Evolutionary conservation across 257 asterid species (phyloP), one percentile per base, ranked within the genome.

Genomic region (Solanum chiquidenum): DNA sequence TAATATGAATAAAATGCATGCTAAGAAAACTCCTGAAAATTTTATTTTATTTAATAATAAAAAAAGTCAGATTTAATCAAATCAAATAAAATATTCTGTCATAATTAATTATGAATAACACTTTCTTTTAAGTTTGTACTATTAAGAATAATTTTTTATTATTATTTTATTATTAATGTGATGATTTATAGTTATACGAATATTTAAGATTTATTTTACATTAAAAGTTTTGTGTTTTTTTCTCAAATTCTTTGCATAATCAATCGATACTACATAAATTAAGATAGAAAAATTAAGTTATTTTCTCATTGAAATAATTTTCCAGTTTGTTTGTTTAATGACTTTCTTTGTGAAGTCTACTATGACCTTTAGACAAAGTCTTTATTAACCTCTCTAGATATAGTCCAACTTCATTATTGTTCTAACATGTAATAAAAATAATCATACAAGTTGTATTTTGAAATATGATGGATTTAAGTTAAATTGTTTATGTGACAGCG

Each of bases 401-500:
- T 75, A 38, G 20, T 37, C 83, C 23, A 76, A 38, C 21, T 38
- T 76, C 6, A 38, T 75, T 40, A 76, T 76, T 33, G 23, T 12
- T 7, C 60, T n/a, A 12, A 76, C 84, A 13, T 76, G 13, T 76
- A 40, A 40, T 40, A 40, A 40, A 76, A 40, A 76, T 40, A 76
- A 40, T 76, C 84, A n/a, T 76, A n/a, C 60, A 76, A 76, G 60
- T 31, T 76, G 60, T 38, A 76, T 13, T 76, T 40, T 40, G 12
- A 12, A n/a, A 40, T 76, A 2, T 16, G n/a, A 69, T 69, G 18
- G 3, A 29, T 29, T 69, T 69, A 29, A 69, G 6, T 68, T 29
- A 69, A 62, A 25, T 25, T 25, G 34, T 66, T 66, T 66, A 31
- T 11, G 34, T 14, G 1, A 66, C 9, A 25, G 12, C 18, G 2